These are phyloP conservation scores for Grosmannia serpens DNA, from an alignment of 2,329 filamentous ascomycete species.

Conservation along the genomic window DNA sequence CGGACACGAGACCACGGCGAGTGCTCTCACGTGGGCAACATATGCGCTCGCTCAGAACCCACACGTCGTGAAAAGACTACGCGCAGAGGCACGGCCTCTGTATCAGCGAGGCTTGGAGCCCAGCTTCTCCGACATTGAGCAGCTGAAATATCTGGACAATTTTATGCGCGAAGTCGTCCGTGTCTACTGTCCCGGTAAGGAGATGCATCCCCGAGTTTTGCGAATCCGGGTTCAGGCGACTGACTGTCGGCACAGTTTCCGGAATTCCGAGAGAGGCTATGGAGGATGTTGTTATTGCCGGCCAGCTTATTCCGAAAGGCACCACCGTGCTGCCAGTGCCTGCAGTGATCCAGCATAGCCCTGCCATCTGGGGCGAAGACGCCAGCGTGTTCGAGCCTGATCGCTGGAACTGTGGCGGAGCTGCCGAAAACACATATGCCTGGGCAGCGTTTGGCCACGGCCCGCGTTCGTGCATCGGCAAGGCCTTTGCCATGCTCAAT, in stretches of 20 bases:
- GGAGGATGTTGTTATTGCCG: conserved; percentile 13
- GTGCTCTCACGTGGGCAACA: conserved; percentile 20
- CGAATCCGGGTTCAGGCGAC: neutral
- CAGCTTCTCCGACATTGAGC: conserved; percentile 4
- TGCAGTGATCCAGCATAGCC: conserved; percentile 11
- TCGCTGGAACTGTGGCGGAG: conserved; percentile 13
- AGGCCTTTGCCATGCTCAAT: conserved; percentile 23
- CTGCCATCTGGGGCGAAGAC: conserved; percentile 16
- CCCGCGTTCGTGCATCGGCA: conserved; percentile 26
- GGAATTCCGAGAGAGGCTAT: conserved; percentile 8
- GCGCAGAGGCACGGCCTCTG: neutral
- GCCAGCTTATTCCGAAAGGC: conserved; percentile 15
- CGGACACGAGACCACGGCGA: conserved; percentile 24
- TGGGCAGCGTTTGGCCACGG: conserved; percentile 26
- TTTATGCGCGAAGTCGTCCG: conserved; percentile 24
- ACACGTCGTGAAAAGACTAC: conserved; percentile 21
- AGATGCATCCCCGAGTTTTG: neutral
- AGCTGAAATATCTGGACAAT: conserved; percentile 21
- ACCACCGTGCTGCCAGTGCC: conserved; percentile 15
- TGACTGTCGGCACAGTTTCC: neutral
- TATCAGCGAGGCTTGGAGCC: neutral
- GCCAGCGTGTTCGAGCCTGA: conserved; percentile 14
- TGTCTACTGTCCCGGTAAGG: conserved; percentile 19
- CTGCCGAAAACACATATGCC: conserved; percentile 18
- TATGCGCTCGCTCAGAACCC: conserved; percentile 20